phyloP scores from a whole-genome alignment of 2,329 filamentous ascomycete genomes.

The Coleophoma eucalyptorum region DNA sequence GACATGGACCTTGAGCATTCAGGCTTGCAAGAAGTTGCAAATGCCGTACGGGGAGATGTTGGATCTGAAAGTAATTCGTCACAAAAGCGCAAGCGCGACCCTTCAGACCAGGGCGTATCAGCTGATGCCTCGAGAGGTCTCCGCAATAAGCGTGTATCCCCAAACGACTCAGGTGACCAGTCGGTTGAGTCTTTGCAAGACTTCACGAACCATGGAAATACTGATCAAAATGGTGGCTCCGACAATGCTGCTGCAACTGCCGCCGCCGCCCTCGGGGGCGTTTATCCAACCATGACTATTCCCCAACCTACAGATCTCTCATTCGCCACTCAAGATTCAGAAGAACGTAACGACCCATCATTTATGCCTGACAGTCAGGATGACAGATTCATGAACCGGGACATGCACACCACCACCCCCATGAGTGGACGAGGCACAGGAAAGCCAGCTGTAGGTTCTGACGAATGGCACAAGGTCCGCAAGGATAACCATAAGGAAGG shows the following conservation, averaged over 20 bases:
- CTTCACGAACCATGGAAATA: slow-evolving; percentile 32
- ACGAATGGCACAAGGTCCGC: slow-evolving; percentile 96
- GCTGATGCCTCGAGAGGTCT: slow-evolving; percentile 28
- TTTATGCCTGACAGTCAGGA: slow-evolving; percentile 34
- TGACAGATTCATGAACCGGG: slow-evolving; percentile 29
- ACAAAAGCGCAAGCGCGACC: slow-evolving; percentile 30
- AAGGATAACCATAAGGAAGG: slow-evolving; percentile 99
- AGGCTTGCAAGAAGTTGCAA: slow-evolving; percentile 30
- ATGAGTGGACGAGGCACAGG: slow-evolving; percentile 14
- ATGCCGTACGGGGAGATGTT: slow-evolving; percentile 28
- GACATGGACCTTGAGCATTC: slow-evolving; percentile 30
- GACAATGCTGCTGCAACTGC: slow-evolving; percentile 53
- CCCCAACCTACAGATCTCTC: slow-evolving; percentile 50
- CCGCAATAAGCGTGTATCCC: slow-evolving; percentile 29
- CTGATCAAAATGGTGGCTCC: slow-evolving; percentile 48
- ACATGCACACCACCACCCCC: slow-evolving; percentile 30
- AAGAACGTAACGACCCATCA: slow-evolving; percentile 29
- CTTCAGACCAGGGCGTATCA: slow-evolving; percentile 20
- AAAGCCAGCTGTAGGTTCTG: slow-evolving; percentile 90
- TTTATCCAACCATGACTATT: slow-evolving; percentile 49
- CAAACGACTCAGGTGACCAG: slow-evolving; percentile 21
- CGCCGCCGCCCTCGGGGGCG: slow-evolving; percentile 40
- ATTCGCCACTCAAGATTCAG: slow-evolving; percentile 40
- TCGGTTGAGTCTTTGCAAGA: slow-evolving; percentile 28
- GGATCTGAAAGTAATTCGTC: slow-evolving; percentile 11